Evolutionary conservation across 768 basidiomycete species (phyloP), one percentile per base, ranked within the genome.

Genomic region (Hygrophorus pudorinus): DNA sequence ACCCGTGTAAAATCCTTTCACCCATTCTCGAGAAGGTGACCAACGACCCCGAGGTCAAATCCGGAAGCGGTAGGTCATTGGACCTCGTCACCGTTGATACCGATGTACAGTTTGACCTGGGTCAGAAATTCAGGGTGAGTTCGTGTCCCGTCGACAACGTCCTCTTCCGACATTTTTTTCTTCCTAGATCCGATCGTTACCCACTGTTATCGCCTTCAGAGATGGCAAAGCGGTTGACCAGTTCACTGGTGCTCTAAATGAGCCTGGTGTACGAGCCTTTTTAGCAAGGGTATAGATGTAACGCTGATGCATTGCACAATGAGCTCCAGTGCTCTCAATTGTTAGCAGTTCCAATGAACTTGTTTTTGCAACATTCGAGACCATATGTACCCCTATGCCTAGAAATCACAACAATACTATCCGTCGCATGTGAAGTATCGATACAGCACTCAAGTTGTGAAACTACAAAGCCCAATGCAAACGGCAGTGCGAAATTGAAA

Each of bases 161-260:
- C 38, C 32, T 17, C 33, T 31, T 33, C 24, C 46, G 35, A 44
- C 42, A 28, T 32, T 18, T 30, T 16, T 32, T 14, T 38, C 3
- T 14, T 13, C n/a, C 17, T 50, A 90, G 87, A 67, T 89, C 48
- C 62, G 68, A n/a, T 71, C 82, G 12, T 61, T 90, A n/a, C 86
- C 86, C 2, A 89, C 86, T 0, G 84, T 90, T 24, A 65, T 85
- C 46, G 86, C 84, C 3, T 88, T 88, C 65, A 73, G 68, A 45
- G 71, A 79, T 38, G 85, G 84, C 13, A 54, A 74, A 50, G 65
- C 61, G 1, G 65, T 80, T n/a, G 62, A 62, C 36, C 66, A 77
- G 38, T 89, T 90, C 53, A 65, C 78, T 1, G 85, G 81, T 37
- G 77, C 78, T 3, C 57, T 74, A 28, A 63, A 66, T 16, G 71